Percentiles rank a stretch among this genome's conserved stretches.
phyloP scores from a whole-genome alignment of 306 rosid genomes.

The Cyamopsis tetragonoloba region DNA sequence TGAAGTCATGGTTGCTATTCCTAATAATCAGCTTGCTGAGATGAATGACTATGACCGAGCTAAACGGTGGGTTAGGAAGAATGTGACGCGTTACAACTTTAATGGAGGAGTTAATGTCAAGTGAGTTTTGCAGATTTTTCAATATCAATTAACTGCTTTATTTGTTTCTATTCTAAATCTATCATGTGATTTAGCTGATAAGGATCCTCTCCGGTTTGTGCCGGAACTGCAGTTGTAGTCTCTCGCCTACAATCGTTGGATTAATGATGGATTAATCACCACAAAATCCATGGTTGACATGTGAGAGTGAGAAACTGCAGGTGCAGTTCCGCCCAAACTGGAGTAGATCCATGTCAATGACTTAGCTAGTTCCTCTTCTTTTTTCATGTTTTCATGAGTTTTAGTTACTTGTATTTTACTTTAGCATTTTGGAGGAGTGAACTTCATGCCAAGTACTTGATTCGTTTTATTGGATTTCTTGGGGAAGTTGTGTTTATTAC shows the following conservation, averaged over 20 bases:
- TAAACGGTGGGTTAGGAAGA: constrained; percentile 72
- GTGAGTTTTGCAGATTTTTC: constrained; percentile 31
- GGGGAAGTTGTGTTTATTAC: background rate
- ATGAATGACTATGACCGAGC: constrained; percentile 64
- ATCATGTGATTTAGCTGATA: background rate
- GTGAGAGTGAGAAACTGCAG: too few relatives aligned
- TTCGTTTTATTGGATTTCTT: background rate
- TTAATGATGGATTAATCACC: too few relatives aligned
- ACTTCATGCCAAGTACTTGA: constrained; percentile 6
- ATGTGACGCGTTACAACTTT: constrained; percentile 69
- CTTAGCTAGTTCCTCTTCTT: background rate
- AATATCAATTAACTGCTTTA: background rate
- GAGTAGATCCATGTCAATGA: too few relatives aligned
- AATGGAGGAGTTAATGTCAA: constrained; percentile 84
- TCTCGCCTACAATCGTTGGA: too few relatives aligned
- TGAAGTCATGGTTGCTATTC: constrained; percentile 96
- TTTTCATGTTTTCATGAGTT: background rate
- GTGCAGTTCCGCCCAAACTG: too few relatives aligned
- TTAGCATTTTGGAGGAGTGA: background rate
- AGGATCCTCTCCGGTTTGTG: too few relatives aligned
- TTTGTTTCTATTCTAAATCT: background rate
- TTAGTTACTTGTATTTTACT: background rate
- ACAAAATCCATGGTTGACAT: too few relatives aligned
- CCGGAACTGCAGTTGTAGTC: too few relatives aligned
- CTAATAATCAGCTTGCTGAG: constrained; percentile 71